Evolutionary conservation across 108 stramenopile genomes (phyloP).

Genomic region (Cafeteria roenbergensis): DNA sequence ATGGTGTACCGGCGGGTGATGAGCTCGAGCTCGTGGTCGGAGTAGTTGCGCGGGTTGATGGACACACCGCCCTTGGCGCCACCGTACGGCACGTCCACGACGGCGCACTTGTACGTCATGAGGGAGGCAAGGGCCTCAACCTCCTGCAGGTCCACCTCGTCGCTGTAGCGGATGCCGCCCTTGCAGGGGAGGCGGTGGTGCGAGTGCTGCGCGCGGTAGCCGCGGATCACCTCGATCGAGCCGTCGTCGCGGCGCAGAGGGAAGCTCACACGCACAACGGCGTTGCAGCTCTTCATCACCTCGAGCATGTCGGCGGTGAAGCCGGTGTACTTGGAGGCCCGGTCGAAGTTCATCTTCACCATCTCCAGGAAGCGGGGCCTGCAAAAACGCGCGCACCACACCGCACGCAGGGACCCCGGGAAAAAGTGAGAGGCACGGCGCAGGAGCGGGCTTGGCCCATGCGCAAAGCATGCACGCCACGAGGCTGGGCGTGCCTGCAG

Average conservation of each 20-base stretch:
- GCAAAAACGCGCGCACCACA: too few species aligned
- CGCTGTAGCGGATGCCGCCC: slow-evolving; percentile 19
- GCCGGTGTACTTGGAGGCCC: slow-evolving; percentile 12
- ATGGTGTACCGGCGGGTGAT: slow-evolving; percentile 23
- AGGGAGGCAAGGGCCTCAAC: slow-evolving; percentile 23
- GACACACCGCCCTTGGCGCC: slow-evolving; percentile 23
- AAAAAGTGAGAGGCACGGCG: too few species aligned
- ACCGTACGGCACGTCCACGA: slow-evolving; percentile 21
- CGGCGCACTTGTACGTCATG: slow-evolving; percentile 22
- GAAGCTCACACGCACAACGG: slow-evolving; percentile 14
- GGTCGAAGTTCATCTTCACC: slow-evolving; percentile 25
- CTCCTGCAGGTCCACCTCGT: slow-evolving; percentile 21
- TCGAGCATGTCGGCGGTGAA: slow-evolving; percentile 14
- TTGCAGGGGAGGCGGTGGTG: slow-evolving; percentile 18
- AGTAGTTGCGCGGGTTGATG: slow-evolving; percentile 16
- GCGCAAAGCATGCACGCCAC: too few species aligned
- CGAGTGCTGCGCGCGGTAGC: slow-evolving; percentile 23
- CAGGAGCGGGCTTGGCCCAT: too few species aligned
- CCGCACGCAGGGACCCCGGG: too few species aligned
- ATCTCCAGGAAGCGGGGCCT: slow-evolving; percentile 22
- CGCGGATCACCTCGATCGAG: slow-evolving; percentile 13
- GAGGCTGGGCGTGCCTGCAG: too few species aligned
- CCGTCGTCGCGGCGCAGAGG: slow-evolving; percentile 17
- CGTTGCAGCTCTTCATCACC: slow-evolving; percentile 14
- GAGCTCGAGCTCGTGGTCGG: slow-evolving; percentile 19